Conservation (phyloP, 371 early-diverging fungal species). For the Funneliformis caledonium region DNA sequence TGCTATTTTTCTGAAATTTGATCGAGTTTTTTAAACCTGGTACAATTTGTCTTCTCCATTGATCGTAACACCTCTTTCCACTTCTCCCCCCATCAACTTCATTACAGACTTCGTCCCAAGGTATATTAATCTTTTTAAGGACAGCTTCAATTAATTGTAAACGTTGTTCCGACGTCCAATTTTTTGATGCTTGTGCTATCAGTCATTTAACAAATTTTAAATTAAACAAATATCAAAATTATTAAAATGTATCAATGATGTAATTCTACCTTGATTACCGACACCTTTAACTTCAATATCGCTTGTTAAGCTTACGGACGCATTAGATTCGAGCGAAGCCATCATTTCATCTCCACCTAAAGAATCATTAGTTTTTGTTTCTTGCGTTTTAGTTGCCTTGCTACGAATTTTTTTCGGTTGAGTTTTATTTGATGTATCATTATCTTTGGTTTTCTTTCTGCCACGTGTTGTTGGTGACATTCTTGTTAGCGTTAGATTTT, state of each 20-base stretch:
- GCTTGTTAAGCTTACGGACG: neutral
- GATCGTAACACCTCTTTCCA: neutral
- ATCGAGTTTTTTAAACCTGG: neutral
- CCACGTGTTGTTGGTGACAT: neutral
- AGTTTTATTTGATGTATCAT: neutral
- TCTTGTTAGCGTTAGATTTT: too few species aligned
- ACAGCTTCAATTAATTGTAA: neutral
- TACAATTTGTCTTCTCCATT: slow-evolving; percentile 7
- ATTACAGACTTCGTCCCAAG: neutral
- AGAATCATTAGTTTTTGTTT: neutral
- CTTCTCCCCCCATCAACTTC: neutral
- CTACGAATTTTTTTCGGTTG: neutral
- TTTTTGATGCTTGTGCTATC: neutral
- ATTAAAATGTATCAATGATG: too few species aligned
- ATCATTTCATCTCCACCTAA: too few species aligned
- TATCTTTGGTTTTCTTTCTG: neutral
- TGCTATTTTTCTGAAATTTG: neutral
- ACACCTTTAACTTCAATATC: neutral
- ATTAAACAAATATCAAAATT: too few species aligned
- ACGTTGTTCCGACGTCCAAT: neutral
- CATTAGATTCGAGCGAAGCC: neutral
- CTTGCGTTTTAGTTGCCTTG: too few species aligned
- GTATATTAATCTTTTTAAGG: neutral
- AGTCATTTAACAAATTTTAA: too few species aligned
- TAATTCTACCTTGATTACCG: neutral